Evolutionary conservation across 1,284 basidiomycete genomes (phyloP).

Genomic region (Pyrrhoderma noxium): DNA sequence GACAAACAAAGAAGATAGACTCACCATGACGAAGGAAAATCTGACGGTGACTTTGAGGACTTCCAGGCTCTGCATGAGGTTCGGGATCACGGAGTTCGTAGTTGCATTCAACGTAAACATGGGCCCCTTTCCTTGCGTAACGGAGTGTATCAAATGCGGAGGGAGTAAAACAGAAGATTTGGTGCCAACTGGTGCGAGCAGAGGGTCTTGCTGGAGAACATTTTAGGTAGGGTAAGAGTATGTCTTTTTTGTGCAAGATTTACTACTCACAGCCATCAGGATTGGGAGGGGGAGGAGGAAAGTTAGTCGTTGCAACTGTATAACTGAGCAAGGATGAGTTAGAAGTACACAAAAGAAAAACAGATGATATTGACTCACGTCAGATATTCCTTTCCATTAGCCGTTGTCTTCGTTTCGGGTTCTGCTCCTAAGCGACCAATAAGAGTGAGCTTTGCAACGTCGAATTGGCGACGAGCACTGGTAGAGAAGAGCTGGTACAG

Average conservation of each 20-base stretch:
- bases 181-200: conserved; percentile 62
- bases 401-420: conserved; percentile 62
- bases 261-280: conserved; percentile 51
- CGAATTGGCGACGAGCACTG: conserved; percentile 41
- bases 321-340: conserved; percentile 39
- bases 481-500: conserved; percentile 59
- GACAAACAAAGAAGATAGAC: conserved; percentile 22
- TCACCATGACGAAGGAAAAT: conserved; percentile 72
- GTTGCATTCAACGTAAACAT: conserved; percentile 69
- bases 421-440: conserved; percentile 66
- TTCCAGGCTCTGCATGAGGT: conserved; percentile 48
- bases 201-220: conserved; percentile 41
- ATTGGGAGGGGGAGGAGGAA: conserved; percentile 47
- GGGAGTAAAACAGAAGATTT: conserved; percentile 61
- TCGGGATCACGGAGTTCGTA: conserved; percentile 70
- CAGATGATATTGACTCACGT: conserved; percentile 42
- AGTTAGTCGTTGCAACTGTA: conserved; percentile 58
- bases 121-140: conserved; percentile 57
- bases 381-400: conserved; percentile 69
- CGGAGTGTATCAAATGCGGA: conserved; percentile 51
- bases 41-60: conserved; percentile 65
- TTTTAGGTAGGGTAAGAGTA: conserved; percentile 2
- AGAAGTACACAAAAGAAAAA: background rate
- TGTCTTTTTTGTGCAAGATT: conserved; percentile 5
- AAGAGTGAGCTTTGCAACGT: conserved; percentile 69